Evolutionary conservation across 371 early-diverging fungal species (phyloP).

Genomic region (Rhizopus sp.): DNA sequence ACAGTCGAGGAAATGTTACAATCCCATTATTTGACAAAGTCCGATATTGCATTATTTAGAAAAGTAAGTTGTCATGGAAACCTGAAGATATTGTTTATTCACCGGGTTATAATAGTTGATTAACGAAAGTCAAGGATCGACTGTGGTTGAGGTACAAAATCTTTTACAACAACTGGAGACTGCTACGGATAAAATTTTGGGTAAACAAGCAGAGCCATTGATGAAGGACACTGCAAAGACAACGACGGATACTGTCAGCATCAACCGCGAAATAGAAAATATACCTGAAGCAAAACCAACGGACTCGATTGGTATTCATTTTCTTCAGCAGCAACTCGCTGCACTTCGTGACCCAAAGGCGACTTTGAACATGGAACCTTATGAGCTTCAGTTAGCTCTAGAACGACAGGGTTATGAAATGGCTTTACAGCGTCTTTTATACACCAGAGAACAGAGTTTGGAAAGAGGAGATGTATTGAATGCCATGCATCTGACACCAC

Average conservation of each 20-base stretch:
- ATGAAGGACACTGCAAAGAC: constrained; percentile 14
- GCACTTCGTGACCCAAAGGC: constrained; percentile 49
- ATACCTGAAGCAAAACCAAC: constrained; percentile 47
- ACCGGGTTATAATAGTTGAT: constrained; percentile 25
- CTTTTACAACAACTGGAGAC: constrained; percentile 33
- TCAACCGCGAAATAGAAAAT: constrained; percentile 10
- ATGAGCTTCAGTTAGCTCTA: constrained; percentile 80
- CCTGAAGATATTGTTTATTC: neutral
- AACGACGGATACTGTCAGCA: neutral
- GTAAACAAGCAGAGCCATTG: constrained; percentile 20
- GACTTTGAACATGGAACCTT: constrained; percentile 53
- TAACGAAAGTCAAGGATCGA: constrained; percentile 24
- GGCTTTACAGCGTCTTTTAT: constrained; percentile 73
- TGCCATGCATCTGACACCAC: constrained; percentile 53
- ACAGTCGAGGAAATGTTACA: constrained; percentile 43
- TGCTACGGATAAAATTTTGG: constrained; percentile 31
- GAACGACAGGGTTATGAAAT: constrained; percentile 85
- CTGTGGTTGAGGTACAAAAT: constrained; percentile 23
- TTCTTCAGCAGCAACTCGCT: constrained; percentile 74
- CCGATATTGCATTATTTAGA: constrained; percentile 48
- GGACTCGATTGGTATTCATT: constrained; percentile 72
- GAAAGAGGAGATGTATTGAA: constrained; percentile 62
- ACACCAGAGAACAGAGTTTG: constrained; percentile 51
- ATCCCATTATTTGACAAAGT: constrained; percentile 44
- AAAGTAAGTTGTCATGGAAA: constrained; percentile 25